Percentiles rank a stretch among this genome's conserved stretches.
Conservation (phyloP, 2,329 filamentous ascomycete genomes). For the Scedosporium aurantiacum region DNA sequence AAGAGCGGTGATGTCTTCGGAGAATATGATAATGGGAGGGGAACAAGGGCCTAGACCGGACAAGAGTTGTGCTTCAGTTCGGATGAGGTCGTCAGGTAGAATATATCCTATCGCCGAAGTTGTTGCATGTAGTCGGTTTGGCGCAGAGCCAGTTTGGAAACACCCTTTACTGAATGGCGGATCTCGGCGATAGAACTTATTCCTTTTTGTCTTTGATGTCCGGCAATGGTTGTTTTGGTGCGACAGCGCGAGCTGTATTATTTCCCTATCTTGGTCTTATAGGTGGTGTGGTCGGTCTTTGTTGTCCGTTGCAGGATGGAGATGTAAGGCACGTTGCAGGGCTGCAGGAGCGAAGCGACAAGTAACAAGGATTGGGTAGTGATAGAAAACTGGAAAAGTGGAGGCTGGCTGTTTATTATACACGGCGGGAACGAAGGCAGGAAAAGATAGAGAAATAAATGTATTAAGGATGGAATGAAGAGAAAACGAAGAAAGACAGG, state of each 20-base stretch:
- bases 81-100: background rate
- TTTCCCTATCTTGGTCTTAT: background rate
- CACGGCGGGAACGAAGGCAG: background rate
- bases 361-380: constrained; percentile 14
- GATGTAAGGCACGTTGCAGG: constrained; percentile 1
- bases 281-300: background rate
- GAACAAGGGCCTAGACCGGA: background rate
- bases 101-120: background rate
- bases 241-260: background rate
- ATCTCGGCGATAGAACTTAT: background rate
- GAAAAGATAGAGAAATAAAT: constrained; percentile 4
- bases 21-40: background rate
- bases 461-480: constrained; percentile 8
- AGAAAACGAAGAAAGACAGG: constrained; percentile 9
- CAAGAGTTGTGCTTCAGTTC: background rate
- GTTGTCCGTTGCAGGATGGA: background rate
- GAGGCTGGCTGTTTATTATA: background rate
- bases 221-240: background rate
- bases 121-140: background rate
- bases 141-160: background rate
- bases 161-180: background rate
- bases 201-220: background rate
- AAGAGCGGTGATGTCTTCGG: background rate
- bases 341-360: constrained; percentile 7
- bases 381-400: constrained; percentile 9